These are phyloP conservation scores for Monilinia aucupariae DNA, from an alignment of 2,329 filamentous ascomycete species.

Conservation along the genomic window DNA sequence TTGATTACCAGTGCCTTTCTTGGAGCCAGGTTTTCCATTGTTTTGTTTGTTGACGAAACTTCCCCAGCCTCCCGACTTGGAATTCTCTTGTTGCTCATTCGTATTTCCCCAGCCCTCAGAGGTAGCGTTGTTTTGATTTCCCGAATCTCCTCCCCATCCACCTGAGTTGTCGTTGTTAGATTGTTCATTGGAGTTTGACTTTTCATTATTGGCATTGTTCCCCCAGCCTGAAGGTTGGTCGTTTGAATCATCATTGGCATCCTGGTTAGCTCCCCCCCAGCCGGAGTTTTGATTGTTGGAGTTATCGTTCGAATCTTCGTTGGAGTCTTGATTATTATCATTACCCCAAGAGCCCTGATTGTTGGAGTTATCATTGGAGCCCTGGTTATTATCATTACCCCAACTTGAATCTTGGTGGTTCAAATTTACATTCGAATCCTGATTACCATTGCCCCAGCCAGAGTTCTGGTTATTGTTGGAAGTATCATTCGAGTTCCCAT, in stretches of 20 bases:
- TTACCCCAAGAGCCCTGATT: slow-evolving; percentile 12
- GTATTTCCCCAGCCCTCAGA: background rate
- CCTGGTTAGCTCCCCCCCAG: slow-evolving; percentile 3
- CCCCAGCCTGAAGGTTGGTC: background rate
- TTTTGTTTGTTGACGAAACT: slow-evolving; percentile 1
- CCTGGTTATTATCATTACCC: slow-evolving; percentile 19
- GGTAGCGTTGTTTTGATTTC: background rate
- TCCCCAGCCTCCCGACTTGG: slow-evolving; percentile 19
- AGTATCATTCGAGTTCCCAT: background rate
- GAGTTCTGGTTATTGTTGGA: slow-evolving; percentile 8
- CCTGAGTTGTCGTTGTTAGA: slow-evolving; percentile 8
- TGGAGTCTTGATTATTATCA: slow-evolving; percentile 10
- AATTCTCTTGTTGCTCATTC: background rate
- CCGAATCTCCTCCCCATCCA: slow-evolving; percentile 18
- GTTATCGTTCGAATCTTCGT: slow-evolving; percentile 12
- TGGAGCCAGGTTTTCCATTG: slow-evolving; percentile 17
- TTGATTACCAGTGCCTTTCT: slow-evolving; percentile 12
- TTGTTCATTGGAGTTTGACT: background rate
- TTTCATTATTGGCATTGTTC: slow-evolving; percentile 8
- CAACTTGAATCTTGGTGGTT: slow-evolving; percentile 6
- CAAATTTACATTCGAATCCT: background rate
- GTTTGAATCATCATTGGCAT: slow-evolving; percentile 4
- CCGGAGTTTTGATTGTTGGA: slow-evolving; percentile 3
- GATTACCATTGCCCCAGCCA: slow-evolving; percentile 2
- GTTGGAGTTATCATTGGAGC: slow-evolving; percentile 12